Base-by-base conservation (phyloP, 108 stramenopile species). In the Skeletonema potamos region DNA sequence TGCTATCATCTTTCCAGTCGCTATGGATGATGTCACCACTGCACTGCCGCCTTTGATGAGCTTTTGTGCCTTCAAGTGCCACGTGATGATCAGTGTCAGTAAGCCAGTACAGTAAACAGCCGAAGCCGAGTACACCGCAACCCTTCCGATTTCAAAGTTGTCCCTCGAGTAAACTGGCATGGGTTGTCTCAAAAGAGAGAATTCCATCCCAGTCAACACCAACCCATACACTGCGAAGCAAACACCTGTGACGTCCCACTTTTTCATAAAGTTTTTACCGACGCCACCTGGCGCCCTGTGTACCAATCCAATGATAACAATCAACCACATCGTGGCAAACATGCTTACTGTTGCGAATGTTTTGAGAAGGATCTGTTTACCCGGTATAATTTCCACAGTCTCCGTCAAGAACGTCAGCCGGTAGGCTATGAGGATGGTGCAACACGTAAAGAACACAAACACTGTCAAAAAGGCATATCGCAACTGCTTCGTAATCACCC, bases 401-500 rank as follows among this genome's bases (percentile, higher is more conserved):
- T 89, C 71, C 15, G 60, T 70, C n/a, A 77, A 59, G 54, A 84
- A 87, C 12, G 88, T 88, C 54, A 87, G 82, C n/a, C 92, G 85
- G 62, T 93, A 93, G 43, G 73, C 66, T 27, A 89, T 87, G 3
- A 86, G 27, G 12, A 90, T 82, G 17, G 88, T 65, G 11, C 74
- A 75, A 6, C 76, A 51, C 2, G 92, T 86, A 64, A 87, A 85
- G 22, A 85, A 36, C 22, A 93, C 89, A 72, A 93, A 93, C 27
- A 90, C 72, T 37, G 89, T 79, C 33, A 93, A 74, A 3, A 66
- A 29, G 13, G 89, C 62, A 77, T 89, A 93, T 18, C 92, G 82
- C 55, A 92, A 62, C 60, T 90, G 87, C 34, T 82, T 77, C 6
- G 92, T 87, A 2, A 85, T 69, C 17, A 90, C 27, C 89, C 89